Base-by-base conservation (phyloP, 805 yeast species). In the Lachancea lanzarotensis region DNA sequence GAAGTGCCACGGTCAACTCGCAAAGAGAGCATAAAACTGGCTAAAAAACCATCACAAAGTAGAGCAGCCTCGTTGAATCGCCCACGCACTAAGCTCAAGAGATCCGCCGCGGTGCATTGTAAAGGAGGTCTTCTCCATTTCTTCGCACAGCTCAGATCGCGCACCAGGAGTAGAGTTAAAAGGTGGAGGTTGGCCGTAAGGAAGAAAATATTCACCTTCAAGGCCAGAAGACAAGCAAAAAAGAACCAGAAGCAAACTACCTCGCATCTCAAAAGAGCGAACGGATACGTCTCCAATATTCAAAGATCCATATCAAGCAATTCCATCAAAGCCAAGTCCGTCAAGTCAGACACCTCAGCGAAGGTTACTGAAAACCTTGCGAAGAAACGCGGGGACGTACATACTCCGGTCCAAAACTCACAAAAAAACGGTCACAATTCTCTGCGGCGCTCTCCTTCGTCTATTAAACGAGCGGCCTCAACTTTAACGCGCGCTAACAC, bases 41-140 rank as follows among this genome's bases (percentile, higher is more conserved):
- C n/a, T 15, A 20, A 16, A n/a, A 11, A 3, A n/a, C 34, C 35
- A 41, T 27, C 35, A 10, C 18, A 7, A 13, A 13, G 19, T 7
- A 34, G 20, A 35, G 15, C 39, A 4, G 18, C 26, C 2, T 10
- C 39, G 17, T 35, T 26, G 15, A 35, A 17, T 20, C 20, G 30
- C 32, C n/a, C 40, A 10, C 11, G 57, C 45, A 55, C 67, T 1
- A 57, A 64, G 2, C 35, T 62, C 40, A 62, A 59, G 43, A 59
- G 67, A 56, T 56, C 63, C 3, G 55, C 57, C 38, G 73, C 72
- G 5, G 55, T 69, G 27, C 63, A 63, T 45, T 67, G 67, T 47
- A 62, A 63, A 36, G 66, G 70, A 37, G 72, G 72, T 13, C 57
- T 70, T 52, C 52, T 69, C 26, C 50, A 64, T 11, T 63, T 57